Percentiles rank a stretch among this genome's conserved stretches.
Conservation (phyloP, 2,329 filamentous ascomycete species). For the Coleophoma cylindrospora region DNA sequence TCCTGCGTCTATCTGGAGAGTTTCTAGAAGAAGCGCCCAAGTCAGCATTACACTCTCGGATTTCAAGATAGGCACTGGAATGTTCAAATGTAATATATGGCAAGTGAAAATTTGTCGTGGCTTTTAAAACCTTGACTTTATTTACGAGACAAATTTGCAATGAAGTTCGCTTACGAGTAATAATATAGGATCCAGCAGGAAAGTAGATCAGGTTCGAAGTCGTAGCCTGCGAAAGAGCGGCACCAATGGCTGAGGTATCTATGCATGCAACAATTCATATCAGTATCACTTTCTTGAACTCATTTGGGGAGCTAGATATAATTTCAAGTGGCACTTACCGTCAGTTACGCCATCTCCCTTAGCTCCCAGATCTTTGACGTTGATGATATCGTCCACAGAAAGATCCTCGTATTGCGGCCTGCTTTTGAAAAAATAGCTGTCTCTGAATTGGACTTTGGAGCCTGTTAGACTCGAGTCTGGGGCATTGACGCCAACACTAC, state of each 20-base stretch:
- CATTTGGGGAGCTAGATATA: too few relatives aligned
- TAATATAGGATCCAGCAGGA: constrained; percentile 36
- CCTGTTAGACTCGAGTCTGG: background rate
- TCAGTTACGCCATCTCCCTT: constrained; percentile 3
- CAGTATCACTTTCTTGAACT: too few relatives aligned
- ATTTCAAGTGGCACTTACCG: background rate
- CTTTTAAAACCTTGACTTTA: constrained; percentile 8
- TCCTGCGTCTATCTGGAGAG: constrained; percentile 37
- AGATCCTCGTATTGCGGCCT: background rate
- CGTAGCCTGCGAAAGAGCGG: constrained; percentile 9
- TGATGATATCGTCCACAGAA: background rate
- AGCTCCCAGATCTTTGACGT: background rate
- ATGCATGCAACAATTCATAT: too few relatives aligned
- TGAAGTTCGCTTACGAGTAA: constrained; percentile 20
- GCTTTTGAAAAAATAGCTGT: background rate
- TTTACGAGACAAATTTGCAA: too few relatives aligned
- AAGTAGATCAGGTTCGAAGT: constrained; percentile 34
- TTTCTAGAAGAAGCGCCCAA: constrained; percentile 45
- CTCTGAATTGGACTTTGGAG: background rate
- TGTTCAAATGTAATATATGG: constrained; percentile 24
- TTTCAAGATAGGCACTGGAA: constrained; percentile 46
- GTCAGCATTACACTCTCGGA: constrained; percentile 28
- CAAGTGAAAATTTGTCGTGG: constrained; percentile 46
- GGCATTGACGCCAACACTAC: background rate
- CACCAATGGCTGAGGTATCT: background rate